Evolutionary conservation across 306 rosid species (phyloP).

Genomic region (Ammopiptanthus mongolicus): DNA sequence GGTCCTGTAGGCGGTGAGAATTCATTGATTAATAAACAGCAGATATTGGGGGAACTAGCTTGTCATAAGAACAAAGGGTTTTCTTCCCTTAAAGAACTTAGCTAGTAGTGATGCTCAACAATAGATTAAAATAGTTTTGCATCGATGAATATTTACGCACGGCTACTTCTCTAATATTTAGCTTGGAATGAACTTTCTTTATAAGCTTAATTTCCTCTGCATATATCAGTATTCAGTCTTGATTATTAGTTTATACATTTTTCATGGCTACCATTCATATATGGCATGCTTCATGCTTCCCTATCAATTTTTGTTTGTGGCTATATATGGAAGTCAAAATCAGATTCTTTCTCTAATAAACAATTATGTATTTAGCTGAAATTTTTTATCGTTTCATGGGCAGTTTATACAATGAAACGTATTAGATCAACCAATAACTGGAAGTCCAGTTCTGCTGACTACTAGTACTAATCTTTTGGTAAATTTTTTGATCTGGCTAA

Average conservation of each 20-base stretch:
- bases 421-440: not conserved
- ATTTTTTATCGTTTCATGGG: not conserved
- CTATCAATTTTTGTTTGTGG: not conserved
- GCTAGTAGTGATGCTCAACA: not conserved
- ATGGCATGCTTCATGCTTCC: constrained; percentile 4
- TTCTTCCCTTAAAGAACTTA: not conserved
- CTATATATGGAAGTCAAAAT: not conserved
- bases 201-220: not conserved
- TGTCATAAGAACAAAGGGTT: not conserved
- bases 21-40: constrained; percentile 1
- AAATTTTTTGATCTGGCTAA: not conserved
- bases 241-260: not conserved
- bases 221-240: not conserved
- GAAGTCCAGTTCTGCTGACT: not conserved
- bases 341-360: not conserved
- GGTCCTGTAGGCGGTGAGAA: not conserved
- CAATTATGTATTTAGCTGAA: not conserved
- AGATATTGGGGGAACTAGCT: not conserved
- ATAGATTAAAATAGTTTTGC: not conserved
- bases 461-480: not conserved
- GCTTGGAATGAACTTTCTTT: not conserved
- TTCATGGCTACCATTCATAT: not conserved
- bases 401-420: not conserved
- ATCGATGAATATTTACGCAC: not conserved
- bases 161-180: not conserved